Conservation (phyloP, 306 rosid genomes). For the Cucurbita ficifolia region DNA sequence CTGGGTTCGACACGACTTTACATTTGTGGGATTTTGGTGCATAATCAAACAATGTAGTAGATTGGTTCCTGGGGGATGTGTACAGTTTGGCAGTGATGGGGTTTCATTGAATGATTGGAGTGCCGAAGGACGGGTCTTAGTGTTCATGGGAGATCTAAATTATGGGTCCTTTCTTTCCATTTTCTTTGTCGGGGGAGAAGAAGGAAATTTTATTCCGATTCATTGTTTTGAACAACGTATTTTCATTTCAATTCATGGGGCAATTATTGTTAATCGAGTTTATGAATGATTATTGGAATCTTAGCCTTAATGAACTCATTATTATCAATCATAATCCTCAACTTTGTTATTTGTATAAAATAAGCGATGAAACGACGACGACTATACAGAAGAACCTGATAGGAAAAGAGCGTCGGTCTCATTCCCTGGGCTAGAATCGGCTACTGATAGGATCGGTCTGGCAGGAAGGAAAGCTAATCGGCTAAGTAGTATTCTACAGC, state of each 20-base stretch:
- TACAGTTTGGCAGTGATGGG: neutral
- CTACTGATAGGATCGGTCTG: too few relatives aligned
- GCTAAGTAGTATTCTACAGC: neutral
- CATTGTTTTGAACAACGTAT: neutral
- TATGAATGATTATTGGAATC: neutral
- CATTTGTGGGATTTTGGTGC: constrained; percentile 72
- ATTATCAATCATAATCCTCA: neutral
- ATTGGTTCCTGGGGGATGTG: neutral
- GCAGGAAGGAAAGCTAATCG: too few relatives aligned
- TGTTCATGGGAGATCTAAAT: neutral
- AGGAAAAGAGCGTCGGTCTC: too few relatives aligned
- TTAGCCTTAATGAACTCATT: neutral
- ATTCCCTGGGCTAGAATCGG: too few relatives aligned
- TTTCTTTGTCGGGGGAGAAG: neutral
- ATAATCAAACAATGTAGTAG: neutral
- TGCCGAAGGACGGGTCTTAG: neutral
- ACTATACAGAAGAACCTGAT: too few relatives aligned
- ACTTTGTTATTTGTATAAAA: too few relatives aligned
- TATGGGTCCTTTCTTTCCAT: neutral
- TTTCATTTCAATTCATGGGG: neutral
- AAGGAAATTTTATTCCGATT: neutral
- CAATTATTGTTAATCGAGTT: neutral
- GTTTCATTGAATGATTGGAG: neutral
- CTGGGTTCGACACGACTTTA: constrained; percentile 17
- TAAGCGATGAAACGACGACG: too few relatives aligned